Conservation (phyloP, 768 basidiomycete genomes). For the Termitomyces sp. region DNA sequence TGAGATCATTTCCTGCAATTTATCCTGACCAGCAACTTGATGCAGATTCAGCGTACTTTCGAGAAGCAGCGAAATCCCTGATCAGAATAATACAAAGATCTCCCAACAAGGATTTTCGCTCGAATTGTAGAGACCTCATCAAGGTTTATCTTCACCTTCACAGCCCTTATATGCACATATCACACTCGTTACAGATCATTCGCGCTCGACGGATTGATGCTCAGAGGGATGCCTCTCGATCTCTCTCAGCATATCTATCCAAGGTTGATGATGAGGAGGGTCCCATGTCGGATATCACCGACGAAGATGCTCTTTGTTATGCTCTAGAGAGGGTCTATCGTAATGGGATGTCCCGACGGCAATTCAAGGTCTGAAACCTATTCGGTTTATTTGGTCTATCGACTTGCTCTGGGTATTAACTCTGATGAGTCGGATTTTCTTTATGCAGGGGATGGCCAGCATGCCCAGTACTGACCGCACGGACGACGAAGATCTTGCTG, state of each 20-base stretch:
- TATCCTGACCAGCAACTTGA: conserved; percentile 49
- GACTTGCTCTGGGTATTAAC: conserved; percentile 26
- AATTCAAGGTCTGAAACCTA: conserved; percentile 43
- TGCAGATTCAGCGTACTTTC: conserved; percentile 45
- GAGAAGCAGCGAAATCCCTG: conserved; percentile 48
- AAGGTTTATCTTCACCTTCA: conserved; percentile 33
- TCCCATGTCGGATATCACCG: conserved; percentile 18
- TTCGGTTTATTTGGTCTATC: not conserved
- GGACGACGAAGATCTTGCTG: conserved; percentile 19
- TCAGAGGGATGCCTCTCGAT: conserved; percentile 21
- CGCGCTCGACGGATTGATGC: conserved; percentile 24
- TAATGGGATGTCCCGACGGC: conserved; percentile 34
- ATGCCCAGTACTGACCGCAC: conserved; percentile 9
- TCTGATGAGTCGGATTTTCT: conserved; percentile 1
- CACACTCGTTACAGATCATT: conserved; percentile 20
- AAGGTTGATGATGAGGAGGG: conserved; percentile 11
- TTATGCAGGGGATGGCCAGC: conserved; percentile 9
- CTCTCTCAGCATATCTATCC: conserved; percentile 23
- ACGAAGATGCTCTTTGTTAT: conserved; percentile 35
- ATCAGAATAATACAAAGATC: conserved; percentile 52
- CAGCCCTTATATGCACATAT: not conserved
- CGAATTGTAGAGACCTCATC: conserved; percentile 38
- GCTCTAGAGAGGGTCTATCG: conserved; percentile 44
- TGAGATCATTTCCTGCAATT: not conserved
- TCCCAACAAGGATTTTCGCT: conserved; percentile 40